These are phyloP conservation scores for Iberis pinnata DNA, from an alignment of 345 rosid species.

Conservation along the genomic window DNA sequence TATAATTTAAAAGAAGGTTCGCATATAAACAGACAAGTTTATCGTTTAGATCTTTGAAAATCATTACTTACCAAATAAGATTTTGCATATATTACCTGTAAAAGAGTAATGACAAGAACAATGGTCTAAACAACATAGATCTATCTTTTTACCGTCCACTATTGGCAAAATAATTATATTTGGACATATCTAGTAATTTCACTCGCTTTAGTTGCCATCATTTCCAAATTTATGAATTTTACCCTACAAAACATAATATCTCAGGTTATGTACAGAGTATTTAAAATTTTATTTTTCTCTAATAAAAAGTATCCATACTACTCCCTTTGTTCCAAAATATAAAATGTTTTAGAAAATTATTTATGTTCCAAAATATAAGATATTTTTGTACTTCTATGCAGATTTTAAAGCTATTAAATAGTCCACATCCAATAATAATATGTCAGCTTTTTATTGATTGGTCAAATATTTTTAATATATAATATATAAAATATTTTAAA, in stretches of 20 bases:
- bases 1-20: neutral
- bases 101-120: constrained; percentile 3
- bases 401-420: too few relatives aligned
- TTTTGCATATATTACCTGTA: constrained; percentile 29
- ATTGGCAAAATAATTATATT: neutral
- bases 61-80: constrained; percentile 13
- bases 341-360: too few relatives aligned
- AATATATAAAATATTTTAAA: too few relatives aligned
- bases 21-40: constrained; percentile 18
- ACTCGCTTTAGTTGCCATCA: constrained; percentile 12
- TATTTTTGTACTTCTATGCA: too few relatives aligned
- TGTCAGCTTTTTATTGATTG: too few relatives aligned
- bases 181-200: neutral
- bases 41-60: constrained; percentile 14
- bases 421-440: too few relatives aligned
- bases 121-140: neutral
- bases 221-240: neutral
- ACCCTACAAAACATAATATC: neutral
- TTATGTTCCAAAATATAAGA: too few relatives aligned
- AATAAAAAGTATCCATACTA: too few relatives aligned
- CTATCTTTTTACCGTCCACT: constrained; percentile 15
- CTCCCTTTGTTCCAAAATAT: too few relatives aligned
- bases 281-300: neutral
- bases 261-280: too few relatives aligned
- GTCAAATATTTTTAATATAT: too few relatives aligned